These are phyloP conservation scores for Wickerhamiella sergipiensis DNA, from an alignment of 805 yeast species.

Conservation along the genomic window DNA sequence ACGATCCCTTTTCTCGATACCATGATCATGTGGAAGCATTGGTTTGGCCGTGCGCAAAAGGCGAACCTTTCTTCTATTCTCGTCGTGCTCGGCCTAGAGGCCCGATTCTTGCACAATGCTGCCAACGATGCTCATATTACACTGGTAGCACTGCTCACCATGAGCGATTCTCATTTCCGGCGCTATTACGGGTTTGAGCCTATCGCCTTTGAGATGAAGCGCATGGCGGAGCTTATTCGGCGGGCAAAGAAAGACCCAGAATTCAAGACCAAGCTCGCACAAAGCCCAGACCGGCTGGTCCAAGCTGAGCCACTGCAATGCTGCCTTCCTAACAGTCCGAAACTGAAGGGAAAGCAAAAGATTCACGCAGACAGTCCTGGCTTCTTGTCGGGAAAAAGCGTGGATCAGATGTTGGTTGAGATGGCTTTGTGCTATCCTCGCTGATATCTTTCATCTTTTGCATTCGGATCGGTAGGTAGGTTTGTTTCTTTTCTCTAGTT, in stretches of 20 bases:
- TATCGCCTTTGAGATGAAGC: not conserved
- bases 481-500: no score
- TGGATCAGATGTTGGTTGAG: no score
- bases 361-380: not conserved
- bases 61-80: conserved; percentile 33
- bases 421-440: no score
- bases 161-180: conserved; percentile 33
- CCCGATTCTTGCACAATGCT: conserved; percentile 51
- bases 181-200: not conserved
- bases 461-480: no score
- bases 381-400: no score
- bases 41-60: not conserved
- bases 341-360: not conserved
- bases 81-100: conserved; percentile 37
- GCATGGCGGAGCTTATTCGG: not conserved
- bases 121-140: conserved; percentile 62
- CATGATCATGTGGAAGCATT: conserved; percentile 27
- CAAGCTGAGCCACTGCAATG: not conserved
- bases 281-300: not conserved
- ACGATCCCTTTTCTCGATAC: conserved; percentile 32
- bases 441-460: no score
- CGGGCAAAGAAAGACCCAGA: not conserved
- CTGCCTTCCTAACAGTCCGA: not conserved
- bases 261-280: not conserved
- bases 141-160: conserved; percentile 33